These are phyloP conservation scores for Neurospora sublineolata DNA, from an alignment of 495 filamentous ascomycete genomes.

Conservation along the genomic window DNA sequence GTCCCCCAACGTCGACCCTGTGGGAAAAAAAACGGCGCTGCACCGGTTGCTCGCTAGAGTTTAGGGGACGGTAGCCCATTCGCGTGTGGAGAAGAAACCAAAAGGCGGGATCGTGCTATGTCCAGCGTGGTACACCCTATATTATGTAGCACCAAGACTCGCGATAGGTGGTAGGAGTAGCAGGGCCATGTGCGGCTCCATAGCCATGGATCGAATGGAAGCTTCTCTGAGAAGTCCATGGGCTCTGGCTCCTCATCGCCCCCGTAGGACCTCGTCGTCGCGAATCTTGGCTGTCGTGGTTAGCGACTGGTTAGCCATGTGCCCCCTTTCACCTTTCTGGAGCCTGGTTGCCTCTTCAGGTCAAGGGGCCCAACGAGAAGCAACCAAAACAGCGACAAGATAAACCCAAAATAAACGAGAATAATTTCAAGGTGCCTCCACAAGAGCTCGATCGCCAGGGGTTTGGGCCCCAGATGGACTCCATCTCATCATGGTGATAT, in stretches of 20 bases:
- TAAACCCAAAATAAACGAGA: neutral
- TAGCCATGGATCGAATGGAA: neutral
- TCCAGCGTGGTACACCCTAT: neutral
- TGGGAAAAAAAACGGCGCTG: neutral
- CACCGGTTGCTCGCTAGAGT: neutral
- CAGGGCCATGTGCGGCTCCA: neutral
- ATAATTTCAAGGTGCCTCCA: neutral
- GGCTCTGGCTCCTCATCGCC: neutral
- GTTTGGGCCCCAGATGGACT: neutral
- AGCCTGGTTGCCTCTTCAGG: neutral
- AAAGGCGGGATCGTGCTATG: neutral
- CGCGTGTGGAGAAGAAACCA: neutral
- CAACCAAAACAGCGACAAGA: neutral
- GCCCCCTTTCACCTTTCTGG: neutral
- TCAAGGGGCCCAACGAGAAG: neutral
- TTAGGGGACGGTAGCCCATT: neutral
- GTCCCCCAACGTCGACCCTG: neutral
- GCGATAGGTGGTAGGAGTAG: neutral
- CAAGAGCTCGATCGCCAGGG: neutral
- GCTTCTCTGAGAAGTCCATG: neutral
- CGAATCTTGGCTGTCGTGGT: neutral
- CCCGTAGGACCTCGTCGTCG: neutral
- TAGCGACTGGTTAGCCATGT: neutral
- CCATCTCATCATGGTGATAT: neutral
- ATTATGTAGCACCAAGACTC: neutral